Base-by-base conservation (phyloP, 768 basidiomycete species). In the Agrocybe pediades region DNA sequence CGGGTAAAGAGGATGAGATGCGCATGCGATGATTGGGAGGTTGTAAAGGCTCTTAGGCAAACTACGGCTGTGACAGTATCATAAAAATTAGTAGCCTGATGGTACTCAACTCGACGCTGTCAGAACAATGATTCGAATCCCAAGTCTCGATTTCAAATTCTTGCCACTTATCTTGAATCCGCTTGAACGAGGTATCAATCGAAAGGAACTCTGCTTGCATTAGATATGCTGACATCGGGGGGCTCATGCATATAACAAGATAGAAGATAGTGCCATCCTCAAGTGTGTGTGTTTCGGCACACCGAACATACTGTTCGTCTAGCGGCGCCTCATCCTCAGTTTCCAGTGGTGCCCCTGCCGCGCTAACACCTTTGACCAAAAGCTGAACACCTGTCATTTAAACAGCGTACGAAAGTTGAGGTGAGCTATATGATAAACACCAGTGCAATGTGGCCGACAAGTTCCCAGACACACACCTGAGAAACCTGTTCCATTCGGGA, bases 181-280 rank as follows among this genome's bases (percentile, higher is more conserved):
- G 26, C 25, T 55, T 55, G 47, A 55, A 55, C 17, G 41, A 49
- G 15, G 54, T 55, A 23, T 55, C 54, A 24, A 55, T 55, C 13
- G 46, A 48, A 4, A 55, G 24, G 44, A 21, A 49, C n/a, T 43
- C 21, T 15, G 54, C 15, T 6, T 42, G 42, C 51, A 62, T 44
- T 3, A 67, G 56, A 11, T 51, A 39, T 2, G 9, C 9, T 2
- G 64, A 59, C 65, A 67, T 65, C 6, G 33, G 23, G 0, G 40
- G 41, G 15, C 58, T 53, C 66, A 68, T 67, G 45, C 67, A 68
- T 9, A 68, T 58, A n/a, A 62, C 24, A 16, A 49, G 27, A 11
- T 43, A 16, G 26, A 55, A 55, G 1, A n/a, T 25, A 24, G 25
- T 49, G 19, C 54, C 49, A 29, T 51, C 30, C 21, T 46, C 29